Evolutionary conservation across 495 filamentous ascomycete species (phyloP), one percentile per base, ranked within the genome.

Genomic region (Cairneyella variabilis): DNA sequence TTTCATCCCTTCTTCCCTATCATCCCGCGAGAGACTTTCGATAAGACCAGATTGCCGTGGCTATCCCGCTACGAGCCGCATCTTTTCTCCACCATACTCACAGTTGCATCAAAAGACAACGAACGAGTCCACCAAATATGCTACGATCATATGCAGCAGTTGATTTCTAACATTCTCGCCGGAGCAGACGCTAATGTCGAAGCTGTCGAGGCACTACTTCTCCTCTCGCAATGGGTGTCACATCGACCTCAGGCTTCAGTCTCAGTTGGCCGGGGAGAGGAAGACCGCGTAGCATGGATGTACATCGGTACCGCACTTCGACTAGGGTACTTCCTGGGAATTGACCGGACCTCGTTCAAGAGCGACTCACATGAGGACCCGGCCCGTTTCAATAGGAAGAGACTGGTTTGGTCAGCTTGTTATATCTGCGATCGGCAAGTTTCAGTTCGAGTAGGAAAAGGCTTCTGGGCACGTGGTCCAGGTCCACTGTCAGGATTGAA

Each of bases 241-340:
- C 82, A 84, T 30, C 76, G 77, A 3, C 69, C 78, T 4, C 71
- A 77, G 14, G 70, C 68, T 38, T 52, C 75, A 56, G 76, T 79
- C 53, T 69, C 75, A 16, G 79, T 84, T 12, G 83, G 83, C 0
- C 72, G 78, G 25, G 83, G 82, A 9, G 80, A 84, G 64, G 83
- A 86, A 63, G 83, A 86, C 57, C 73, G 81, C 37, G 80, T 80
- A 27, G 78, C 80, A 3, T 86, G 83, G 83, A 84, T 84, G 82
- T 82, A 84, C 62, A 79, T 84, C 10, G 83, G 83, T 4, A 73
- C 80, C 4, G 83, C 83, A 1, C 58, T 86, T 10, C 73, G 83
- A 34, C 77, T 83, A n/a, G 83, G 78, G 0, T 84, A 84, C 57
- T 84, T 83, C 53, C 72, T 83, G 5, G 82, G 11, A 60, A 60